Percentiles rank a stretch among this genome's conserved stretches.
phyloP scores from a whole-genome alignment of 257 asterid species.

The Parsonsia alboflavescens region DNA sequence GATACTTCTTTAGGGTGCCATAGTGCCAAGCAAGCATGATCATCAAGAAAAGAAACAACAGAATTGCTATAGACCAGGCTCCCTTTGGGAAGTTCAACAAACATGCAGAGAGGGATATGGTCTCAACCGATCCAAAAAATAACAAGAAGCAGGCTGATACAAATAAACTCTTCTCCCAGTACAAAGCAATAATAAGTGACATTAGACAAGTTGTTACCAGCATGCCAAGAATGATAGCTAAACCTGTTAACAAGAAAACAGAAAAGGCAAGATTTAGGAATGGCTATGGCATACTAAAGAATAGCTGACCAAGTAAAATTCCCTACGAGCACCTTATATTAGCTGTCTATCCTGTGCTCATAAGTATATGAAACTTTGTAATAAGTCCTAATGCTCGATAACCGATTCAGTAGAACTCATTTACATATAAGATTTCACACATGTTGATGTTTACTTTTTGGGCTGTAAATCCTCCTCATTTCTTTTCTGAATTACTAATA shows the following conservation, averaged over 20 bases:
- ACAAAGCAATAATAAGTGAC: slow-evolving; percentile 82
- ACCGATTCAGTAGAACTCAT: not conserved
- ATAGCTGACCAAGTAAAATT: not conserved
- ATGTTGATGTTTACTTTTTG: not conserved
- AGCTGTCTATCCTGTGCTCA: not conserved
- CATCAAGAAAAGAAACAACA: slow-evolving; percentile 44
- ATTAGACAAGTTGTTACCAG: slow-evolving; percentile 82
- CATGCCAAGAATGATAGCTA: slow-evolving; percentile 65
- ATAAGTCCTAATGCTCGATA: not conserved
- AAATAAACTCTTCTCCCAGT: slow-evolving; percentile 60
- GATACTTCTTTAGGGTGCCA: slow-evolving; percentile 73
- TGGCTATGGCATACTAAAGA: not conserved
- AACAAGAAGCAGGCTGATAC: slow-evolving; percentile 50
- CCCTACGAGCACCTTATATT: no score
- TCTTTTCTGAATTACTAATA: not conserved
- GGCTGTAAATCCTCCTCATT: not conserved
- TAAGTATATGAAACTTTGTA: not conserved
- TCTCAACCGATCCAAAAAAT: slow-evolving; percentile 69
- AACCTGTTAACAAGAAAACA: slow-evolving; percentile 35
- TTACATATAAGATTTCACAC: not conserved
- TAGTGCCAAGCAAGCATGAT: slow-evolving; percentile 90
- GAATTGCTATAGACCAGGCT: slow-evolving; percentile 63
- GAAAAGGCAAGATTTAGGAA: not conserved
- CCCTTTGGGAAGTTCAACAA: slow-evolving; percentile 62
- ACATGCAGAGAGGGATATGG: slow-evolving; percentile 51